Conservation (phyloP, 139 green algal genomes). For the Coelastrella sp. region DNA sequence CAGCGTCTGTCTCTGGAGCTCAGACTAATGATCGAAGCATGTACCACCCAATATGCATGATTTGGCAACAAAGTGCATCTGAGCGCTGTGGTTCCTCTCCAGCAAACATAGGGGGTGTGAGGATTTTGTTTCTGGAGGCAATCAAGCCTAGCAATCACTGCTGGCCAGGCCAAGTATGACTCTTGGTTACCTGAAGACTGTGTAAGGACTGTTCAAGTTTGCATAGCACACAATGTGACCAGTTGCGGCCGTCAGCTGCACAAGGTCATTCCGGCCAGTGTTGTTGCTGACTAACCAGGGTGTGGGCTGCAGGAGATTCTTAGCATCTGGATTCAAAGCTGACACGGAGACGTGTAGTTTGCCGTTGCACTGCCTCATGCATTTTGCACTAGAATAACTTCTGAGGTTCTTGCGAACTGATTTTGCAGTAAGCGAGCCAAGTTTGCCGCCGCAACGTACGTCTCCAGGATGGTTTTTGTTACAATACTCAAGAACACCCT, state of each 20-base stretch:
- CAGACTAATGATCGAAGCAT: no score
- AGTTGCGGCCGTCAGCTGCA: neutral
- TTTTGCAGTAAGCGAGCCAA: neutral
- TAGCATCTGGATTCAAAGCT: neutral
- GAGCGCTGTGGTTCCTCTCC: no score
- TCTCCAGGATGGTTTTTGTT: neutral
- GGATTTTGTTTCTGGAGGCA: no score
- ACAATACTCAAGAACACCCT: no score
- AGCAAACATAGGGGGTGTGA: no score
- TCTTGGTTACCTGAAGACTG: neutral
- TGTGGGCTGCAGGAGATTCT: neutral
- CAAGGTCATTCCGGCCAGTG: neutral
- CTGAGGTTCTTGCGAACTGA: neutral
- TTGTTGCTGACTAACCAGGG: neutral
- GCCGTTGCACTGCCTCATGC: neutral
- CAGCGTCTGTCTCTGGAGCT: no score
- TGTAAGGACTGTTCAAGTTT: neutral
- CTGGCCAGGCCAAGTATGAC: neutral
- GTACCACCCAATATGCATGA: no score
- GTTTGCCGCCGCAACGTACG: neutral
- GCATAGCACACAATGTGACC: neutral
- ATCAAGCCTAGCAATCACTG: neutral
- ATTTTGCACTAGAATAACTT: neutral
- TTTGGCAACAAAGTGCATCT: no score
- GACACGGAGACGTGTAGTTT: neutral